phyloP scores from a whole-genome alignment of 192 early-diverging fungal species.

The Chytriomyces sp. region DNA sequence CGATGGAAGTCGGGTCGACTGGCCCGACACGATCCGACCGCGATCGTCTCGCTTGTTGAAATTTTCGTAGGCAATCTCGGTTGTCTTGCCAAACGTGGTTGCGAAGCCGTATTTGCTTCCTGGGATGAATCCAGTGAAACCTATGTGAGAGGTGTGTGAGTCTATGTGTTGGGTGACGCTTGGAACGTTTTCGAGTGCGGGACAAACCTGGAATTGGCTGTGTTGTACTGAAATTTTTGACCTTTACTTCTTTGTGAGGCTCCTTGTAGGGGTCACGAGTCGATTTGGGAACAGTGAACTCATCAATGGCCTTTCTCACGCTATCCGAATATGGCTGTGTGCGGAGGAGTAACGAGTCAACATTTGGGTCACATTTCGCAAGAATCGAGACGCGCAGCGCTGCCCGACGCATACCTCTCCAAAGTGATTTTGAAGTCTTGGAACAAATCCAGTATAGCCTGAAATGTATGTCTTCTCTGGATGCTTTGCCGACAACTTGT shows the following conservation, averaged over 20 bases:
- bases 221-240: slow-evolving; percentile 30
- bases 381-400: slow-evolving; percentile 11
- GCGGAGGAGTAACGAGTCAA: neutral
- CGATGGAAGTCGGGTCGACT: slow-evolving; percentile 30
- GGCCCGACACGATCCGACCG: slow-evolving; percentile 31
- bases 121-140: slow-evolving; percentile 61
- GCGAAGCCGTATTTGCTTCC: slow-evolving; percentile 48
- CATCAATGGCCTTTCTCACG: slow-evolving; percentile 57
- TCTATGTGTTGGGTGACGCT: neutral
- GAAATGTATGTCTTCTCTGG: slow-evolving; percentile 59
- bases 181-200: neutral
- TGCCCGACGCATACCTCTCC: slow-evolving; percentile 52
- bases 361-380: neutral
- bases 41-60: slow-evolving; percentile 53
- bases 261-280: slow-evolving; percentile 37
- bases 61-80: slow-evolving; percentile 54
- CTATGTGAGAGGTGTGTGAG: slow-evolving; percentile 15
- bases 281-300: slow-evolving; percentile 44
- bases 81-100: slow-evolving; percentile 53
- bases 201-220: slow-evolving; percentile 49
- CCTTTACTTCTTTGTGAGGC: slow-evolving; percentile 20
- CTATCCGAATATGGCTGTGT: slow-evolving; percentile 53
- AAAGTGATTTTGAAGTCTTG: slow-evolving; percentile 61
- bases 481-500: slow-evolving; percentile 51
- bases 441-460: slow-evolving; percentile 64